These are phyloP conservation scores for Boletus tylopilopsis DNA, from an alignment of 768 basidiomycete species.

Conservation along the genomic window DNA sequence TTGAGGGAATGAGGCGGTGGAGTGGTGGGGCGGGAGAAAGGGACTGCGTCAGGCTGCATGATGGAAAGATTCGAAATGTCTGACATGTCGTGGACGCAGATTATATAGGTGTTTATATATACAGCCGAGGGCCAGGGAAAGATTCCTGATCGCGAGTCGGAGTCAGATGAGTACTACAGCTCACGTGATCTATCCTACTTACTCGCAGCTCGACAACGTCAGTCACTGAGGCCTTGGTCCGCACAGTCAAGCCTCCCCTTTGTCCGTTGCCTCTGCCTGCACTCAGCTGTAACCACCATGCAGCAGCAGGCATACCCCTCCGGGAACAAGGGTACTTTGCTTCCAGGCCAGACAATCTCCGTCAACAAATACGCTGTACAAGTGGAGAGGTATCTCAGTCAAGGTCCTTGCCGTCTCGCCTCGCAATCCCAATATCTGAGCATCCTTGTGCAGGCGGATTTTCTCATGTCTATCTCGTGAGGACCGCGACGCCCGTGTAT, in stretches of 20 bases:
- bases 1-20: slow-evolving; percentile 38
- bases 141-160: too few species aligned
- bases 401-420: slow-evolving; percentile 53
- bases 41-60: slow-evolving; percentile 25
- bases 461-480: slow-evolving; percentile 95
- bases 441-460: slow-evolving; percentile 71
- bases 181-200: slow-evolving; percentile 14
- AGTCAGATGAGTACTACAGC: too few species aligned
- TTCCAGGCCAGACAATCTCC: slow-evolving; percentile 80
- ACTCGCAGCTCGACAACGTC: not conserved
- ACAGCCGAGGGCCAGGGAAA: not conserved
- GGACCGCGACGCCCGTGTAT: slow-evolving; percentile 80
- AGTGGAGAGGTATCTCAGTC: slow-evolving; percentile 92
- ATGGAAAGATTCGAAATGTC: slow-evolving; percentile 2
- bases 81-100: slow-evolving; percentile 1
- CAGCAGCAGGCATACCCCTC: slow-evolving; percentile 43
- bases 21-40: slow-evolving; percentile 60
- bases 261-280: slow-evolving; percentile 5
- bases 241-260: slow-evolving; percentile 2
- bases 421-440: slow-evolving; percentile 8
- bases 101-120: slow-evolving; percentile 12
- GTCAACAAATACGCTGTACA: slow-evolving; percentile 89
- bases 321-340: slow-evolving; percentile 61
- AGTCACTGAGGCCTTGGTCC: not conserved
- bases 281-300: slow-evolving; percentile 17